Base-by-base conservation (phyloP, 2,329 filamentous ascomycete genomes). In the Chrysosporium keratinophilum region DNA sequence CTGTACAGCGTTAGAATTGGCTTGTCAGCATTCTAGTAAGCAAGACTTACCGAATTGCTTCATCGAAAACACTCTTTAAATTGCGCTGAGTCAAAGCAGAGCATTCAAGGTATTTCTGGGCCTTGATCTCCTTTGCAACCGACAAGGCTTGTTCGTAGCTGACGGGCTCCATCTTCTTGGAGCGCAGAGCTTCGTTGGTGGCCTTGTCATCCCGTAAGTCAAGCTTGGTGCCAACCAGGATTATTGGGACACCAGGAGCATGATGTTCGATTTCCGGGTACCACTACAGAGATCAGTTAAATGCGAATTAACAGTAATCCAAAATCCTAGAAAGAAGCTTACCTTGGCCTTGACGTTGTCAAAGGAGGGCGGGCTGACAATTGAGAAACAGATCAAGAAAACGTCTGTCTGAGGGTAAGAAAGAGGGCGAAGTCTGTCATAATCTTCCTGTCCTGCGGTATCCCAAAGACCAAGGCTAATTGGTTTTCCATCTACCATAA, bases 261-360 rank as follows among this genome's bases (percentile, higher is more conserved):
- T 97, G 91, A 66, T 97, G 91, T 65, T 94, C 88, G 67, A 97
- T 97, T 71, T 98, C 91, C 54, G 93, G 91, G 72, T 85, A 91
- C 91, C 91, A 97, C 89, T 97, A 59, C n/a, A 23, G 41, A 58
- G 47, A 9, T 23, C 40, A 17, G 23, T 48, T 34, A 42, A 44
- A 19, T 37, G 28, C 46, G 56, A 50, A 23, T 28, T 10, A 41
- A 42, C 15, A 28, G 39, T 3, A 41, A 34, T 2, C 12, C 5
- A 42, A 35, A 12, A 31, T 7, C 1, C 20, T 2, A 9, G 20
- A 33, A 3, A 31, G 20, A 20, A 34, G 66, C 77, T 61, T 77
- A 95, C 90, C 85, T 97, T 98, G 57, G 90, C 90, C 76, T 89
- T 93, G 69, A 98, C 91, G 82, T 98, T 98, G 74, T 97, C 93